Base-by-base conservation (phyloP, 2,329 filamentous ascomycete species). In the Monosporascus ibericus region DNA sequence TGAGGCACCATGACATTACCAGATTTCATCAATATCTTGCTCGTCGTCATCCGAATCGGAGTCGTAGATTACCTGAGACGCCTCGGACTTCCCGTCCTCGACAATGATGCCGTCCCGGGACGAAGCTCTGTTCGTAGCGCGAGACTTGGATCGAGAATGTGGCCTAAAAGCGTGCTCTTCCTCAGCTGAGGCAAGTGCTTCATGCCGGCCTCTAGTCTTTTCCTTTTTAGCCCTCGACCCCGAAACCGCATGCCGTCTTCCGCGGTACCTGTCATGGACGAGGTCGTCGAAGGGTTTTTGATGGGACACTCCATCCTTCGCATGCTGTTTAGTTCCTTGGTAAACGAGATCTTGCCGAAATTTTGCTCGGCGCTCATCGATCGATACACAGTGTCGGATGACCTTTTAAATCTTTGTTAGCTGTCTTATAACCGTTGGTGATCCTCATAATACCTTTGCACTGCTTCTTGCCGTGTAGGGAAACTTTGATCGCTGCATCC, bases 401-500 rank as follows among this genome's bases (percentile, higher is more conserved):
- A 86, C 78, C 57, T 73, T 37, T 6, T 11, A 20, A 11, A 20
- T 24, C 18, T 37, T 50, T 46, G 37, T 6, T 49, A 47, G 49
- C 44, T 37, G 6, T 47, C 30, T 7, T 14, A 34, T 34, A 5
- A 4, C 11, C 30, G 9, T 34, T 30, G 17, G 24, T 17, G 30
- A 9, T 22, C 17, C 8, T 15, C 20, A 42, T 48, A 60, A 47
- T 58, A 66, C 65, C 60, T 75, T 77, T 3, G 80, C 80, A 8
- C 74, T 80, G 22, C 75, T 81, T 1, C 78, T 69, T 1, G 79
- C 80, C 0, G 80, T 84, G 63, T 87, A 88, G 0, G 87, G 87
- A 42, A 90, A 90, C 64, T 86, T 90, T 63, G 80, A 88, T 38
- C 88, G 80, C 63, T 89, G 81, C 86, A 92, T 92, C 81, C 85